Evolutionary conservation across 352 stramenopile species (phyloP), one percentile per base, ranked within the genome.

Genomic region (Pythium volutum): DNA sequence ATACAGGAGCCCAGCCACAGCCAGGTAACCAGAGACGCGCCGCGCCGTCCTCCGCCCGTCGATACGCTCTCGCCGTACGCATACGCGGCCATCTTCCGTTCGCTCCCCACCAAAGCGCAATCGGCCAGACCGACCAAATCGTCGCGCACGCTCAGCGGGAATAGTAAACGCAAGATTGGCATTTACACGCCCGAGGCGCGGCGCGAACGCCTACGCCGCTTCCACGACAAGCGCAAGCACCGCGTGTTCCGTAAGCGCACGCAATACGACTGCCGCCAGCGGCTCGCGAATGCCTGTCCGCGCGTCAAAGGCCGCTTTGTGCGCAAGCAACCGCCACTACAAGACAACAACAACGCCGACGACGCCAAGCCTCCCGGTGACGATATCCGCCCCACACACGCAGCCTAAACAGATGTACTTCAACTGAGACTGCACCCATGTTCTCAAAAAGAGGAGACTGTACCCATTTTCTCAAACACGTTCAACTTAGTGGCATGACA

Each of bases 221-320:
- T 89, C 61, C 79, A 79, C 33, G 77, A 84, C 39, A 92, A 92
- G 74, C 79, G 83, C 51, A 84, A 89, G 54, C 70, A 76, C 54
- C 79, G 79, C 29, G 79, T 89, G 42, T 91, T 79, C 43, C 71
- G 81, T 58, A 89, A 89, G 59, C 76, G 75, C 51, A 71, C 89
- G 70, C 88, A 88, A 60, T 91, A 91, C 62, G 77, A 71, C 45
- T 88, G 79, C 60, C 79, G 81, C 54, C 87, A 88, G 57, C 76
- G 74, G 0, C 70, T 91, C 25, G 81, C 81, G n/a, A 85, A 79
- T 48, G 75, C 78, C 11, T 88, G 79, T 55, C 81, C 79, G 43
- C 79, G 79, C 15, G 58, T 88, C 58, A 88, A 88, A 66, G 81
- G 81, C n/a, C 77, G 81, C 20, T 91, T 91, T 43, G 81, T 88